phyloP scores from a whole-genome alignment of 2,329 filamentous ascomycete species.

The Capronia epimyces region DNA sequence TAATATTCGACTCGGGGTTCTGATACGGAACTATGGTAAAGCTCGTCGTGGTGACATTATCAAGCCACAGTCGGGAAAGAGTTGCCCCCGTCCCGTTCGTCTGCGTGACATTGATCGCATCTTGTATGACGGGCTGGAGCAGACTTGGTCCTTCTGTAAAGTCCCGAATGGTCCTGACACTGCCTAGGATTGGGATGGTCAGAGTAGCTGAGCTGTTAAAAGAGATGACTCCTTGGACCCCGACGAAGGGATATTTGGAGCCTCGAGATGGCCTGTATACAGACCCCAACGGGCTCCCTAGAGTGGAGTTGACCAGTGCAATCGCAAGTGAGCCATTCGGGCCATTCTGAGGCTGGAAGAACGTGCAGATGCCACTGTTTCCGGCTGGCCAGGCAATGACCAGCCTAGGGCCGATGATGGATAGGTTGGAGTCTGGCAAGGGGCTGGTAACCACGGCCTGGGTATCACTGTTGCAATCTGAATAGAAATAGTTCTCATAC shows the following conservation, averaged over 20 bases:
- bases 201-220: slow-evolving; percentile 56
- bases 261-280: slow-evolving; percentile 37
- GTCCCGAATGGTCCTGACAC: slow-evolving; percentile 58
- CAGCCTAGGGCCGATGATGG: slow-evolving; percentile 53
- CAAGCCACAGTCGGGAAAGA: slow-evolving; percentile 55
- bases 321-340: slow-evolving; percentile 52
- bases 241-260: slow-evolving; percentile 43
- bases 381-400: slow-evolving; percentile 61
- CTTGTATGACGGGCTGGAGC: slow-evolving; percentile 51
- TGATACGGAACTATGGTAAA: slow-evolving; percentile 44
- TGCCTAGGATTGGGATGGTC: slow-evolving; percentile 55
- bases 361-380: slow-evolving; percentile 56
- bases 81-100: slow-evolving; percentile 42
- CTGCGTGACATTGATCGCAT: slow-evolving; percentile 44
- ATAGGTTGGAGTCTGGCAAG: slow-evolving; percentile 48
- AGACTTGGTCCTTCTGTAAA: slow-evolving; percentile 55
- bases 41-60: slow-evolving; percentile 54
- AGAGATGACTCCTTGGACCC: slow-evolving; percentile 49
- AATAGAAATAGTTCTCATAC: slow-evolving; percentile 62
- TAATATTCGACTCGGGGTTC: slow-evolving; percentile 22
- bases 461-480: slow-evolving; percentile 55
- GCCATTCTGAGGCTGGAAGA: slow-evolving; percentile 52
- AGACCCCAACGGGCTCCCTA: slow-evolving; percentile 43
- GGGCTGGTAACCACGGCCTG: slow-evolving; percentile 60
- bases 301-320: slow-evolving; percentile 47